Evolutionary conservation across 2,329 filamentous ascomycete species (phyloP).

Genomic region (Cercospora nicotianae): DNA sequence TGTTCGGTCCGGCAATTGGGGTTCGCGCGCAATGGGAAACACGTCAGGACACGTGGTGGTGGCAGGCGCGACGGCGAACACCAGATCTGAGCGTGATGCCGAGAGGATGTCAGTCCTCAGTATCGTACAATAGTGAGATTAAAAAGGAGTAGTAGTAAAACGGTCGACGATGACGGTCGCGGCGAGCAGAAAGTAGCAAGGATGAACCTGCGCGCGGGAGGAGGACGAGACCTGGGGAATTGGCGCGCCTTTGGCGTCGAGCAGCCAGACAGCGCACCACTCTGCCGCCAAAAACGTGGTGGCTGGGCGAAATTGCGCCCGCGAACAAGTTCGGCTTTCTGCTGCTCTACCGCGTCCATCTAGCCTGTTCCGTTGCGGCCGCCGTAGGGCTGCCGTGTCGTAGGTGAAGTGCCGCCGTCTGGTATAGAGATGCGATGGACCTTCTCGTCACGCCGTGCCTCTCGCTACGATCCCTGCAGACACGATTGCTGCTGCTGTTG

Average conservation of each 20-base stretch:
- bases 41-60: conserved; percentile 3
- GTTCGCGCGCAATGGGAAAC: neutral
- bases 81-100: neutral
- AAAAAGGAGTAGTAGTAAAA: conserved; percentile 1
- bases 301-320: neutral
- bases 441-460: neutral
- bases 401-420: neutral
- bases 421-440: neutral
- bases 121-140: neutral
- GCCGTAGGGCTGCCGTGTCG: neutral
- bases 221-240: conserved; percentile 1
- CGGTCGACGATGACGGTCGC: conserved; percentile 1
- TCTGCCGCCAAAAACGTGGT: neutral
- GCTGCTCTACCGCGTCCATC: neutral
- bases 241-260: neutral
- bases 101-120: neutral
- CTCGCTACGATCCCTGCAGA: neutral
- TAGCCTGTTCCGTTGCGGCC: neutral
- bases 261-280: neutral
- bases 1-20: conserved; percentile 1
- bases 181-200: neutral
- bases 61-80: neutral
- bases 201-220: conserved; percentile 3
- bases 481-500: neutral
- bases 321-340: neutral